A percentile compares a stretch with the other conserved stretches of the same genome.
Conservation (phyloP, 495 filamentous ascomycete genomes). For the Penicillium salamii region DNA sequence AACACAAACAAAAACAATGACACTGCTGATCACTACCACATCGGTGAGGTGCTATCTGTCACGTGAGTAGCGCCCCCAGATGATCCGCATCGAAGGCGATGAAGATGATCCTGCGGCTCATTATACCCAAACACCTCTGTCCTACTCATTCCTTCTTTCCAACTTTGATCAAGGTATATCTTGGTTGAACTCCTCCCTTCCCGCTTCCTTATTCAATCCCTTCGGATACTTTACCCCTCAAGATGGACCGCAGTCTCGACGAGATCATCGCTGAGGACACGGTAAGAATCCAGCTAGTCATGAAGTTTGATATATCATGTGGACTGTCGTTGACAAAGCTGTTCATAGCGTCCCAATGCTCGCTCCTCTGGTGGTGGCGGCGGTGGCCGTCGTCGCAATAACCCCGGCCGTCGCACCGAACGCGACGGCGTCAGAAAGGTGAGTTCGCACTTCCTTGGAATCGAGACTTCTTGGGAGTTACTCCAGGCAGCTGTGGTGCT, state of each 20-base stretch:
- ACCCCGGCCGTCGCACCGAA: slow-evolving; percentile 59
- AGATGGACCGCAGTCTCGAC: slow-evolving; percentile 79
- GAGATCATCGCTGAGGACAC: slow-evolving; percentile 81
- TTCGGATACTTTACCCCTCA: slow-evolving; percentile 8
- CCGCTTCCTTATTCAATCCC: background rate
- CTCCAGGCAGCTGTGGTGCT: background rate
- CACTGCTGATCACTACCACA: background rate
- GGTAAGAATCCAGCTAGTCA: slow-evolving; percentile 46
- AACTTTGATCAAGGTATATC: background rate
- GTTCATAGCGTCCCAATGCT: slow-evolving; percentile 32
- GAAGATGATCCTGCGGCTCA: slow-evolving; percentile 7
- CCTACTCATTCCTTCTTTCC: slow-evolving; percentile 1
- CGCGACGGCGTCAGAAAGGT: slow-evolving; percentile 79
- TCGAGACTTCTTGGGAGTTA: background rate
- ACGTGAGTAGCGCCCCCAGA: slow-evolving; percentile 1
- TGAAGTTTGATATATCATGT: background rate
- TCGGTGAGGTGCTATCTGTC: background rate
- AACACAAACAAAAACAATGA: no score
- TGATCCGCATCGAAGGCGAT: slow-evolving; percentile 5
- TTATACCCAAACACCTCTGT: slow-evolving; percentile 1
- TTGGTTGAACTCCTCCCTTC: background rate
- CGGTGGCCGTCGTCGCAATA: slow-evolving; percentile 47
- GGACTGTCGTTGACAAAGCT: slow-evolving; percentile 9
- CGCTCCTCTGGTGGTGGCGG: slow-evolving; percentile 39
- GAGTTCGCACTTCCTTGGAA: background rate